These are phyloP conservation scores for Ceratocystis diversiconidia DNA, from an alignment of 2,329 filamentous ascomycete genomes.

Conservation along the genomic window DNA sequence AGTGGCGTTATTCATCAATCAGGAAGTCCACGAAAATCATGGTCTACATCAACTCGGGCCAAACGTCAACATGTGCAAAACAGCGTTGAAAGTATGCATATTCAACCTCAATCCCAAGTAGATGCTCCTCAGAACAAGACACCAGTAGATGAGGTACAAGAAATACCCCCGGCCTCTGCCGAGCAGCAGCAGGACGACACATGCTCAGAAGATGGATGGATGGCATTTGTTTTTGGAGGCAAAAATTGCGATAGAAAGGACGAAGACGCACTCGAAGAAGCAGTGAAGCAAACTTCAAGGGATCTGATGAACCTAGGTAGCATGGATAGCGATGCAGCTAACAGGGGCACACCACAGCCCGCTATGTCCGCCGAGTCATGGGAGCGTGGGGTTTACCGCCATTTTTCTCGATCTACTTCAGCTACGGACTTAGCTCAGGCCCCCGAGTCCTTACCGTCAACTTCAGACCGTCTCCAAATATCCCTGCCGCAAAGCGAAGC, in stretches of 20 bases:
- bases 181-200: background rate
- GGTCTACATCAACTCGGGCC: background rate
- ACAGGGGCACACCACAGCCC: background rate
- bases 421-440: background rate
- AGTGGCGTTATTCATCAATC: background rate
- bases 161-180: background rate
- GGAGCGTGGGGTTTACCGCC: background rate
- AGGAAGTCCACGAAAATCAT: background rate
- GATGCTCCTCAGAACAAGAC: background rate
- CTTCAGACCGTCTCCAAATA: background rate
- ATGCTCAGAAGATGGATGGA: conserved; percentile 14
- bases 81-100: background rate
- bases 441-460: background rate
- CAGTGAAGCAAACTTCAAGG: conserved; percentile 1
- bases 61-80: background rate
- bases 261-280: conserved; percentile 7
- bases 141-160: background rate
- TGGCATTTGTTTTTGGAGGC: conserved; percentile 14
- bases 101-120: background rate
- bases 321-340: background rate
- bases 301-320: background rate
- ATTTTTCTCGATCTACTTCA: background rate
- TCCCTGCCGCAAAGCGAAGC: background rate
- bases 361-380: background rate
- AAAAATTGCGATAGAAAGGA: background rate